A percentile compares a stretch with the other conserved stretches of the same genome.
phyloP scores from a whole-genome alignment of 306 rosid species.

The Quercus gilva region DNA sequence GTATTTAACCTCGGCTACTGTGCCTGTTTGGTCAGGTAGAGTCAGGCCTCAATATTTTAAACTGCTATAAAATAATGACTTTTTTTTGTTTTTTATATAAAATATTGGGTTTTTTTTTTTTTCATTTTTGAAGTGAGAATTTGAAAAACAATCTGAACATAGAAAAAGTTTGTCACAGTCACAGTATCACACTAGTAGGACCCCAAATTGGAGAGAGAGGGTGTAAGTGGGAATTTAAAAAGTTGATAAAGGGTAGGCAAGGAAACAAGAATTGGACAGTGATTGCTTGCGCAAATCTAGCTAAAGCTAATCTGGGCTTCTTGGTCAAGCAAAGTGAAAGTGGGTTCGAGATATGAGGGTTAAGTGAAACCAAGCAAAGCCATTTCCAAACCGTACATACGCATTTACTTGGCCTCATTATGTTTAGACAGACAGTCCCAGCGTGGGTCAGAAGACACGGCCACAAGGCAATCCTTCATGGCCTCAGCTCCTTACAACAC shows the following conservation, averaged over 20 bases:
- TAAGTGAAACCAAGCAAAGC: background rate
- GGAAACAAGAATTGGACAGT: conserved; percentile 47
- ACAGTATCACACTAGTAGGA: no score
- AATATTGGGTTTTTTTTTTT: background rate
- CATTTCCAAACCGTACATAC: conserved; percentile 30
- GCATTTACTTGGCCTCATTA: conserved; percentile 50
- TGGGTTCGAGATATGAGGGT: conserved; percentile 6
- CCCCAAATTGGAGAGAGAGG: background rate
- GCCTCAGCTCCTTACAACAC: conserved; percentile 15
- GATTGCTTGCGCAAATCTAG: conserved; percentile 92
- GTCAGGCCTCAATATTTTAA: conserved; percentile 10
- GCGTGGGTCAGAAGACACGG: conserved; percentile 20
- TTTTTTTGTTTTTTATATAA: background rate
- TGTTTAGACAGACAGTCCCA: conserved; percentile 33
- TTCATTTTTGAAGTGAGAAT: no score
- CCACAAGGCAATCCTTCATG: background rate
- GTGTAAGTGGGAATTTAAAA: conserved; percentile 27
- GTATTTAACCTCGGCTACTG: conserved; percentile 35
- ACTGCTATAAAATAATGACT: background rate
- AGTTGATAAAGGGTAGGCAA: conserved; percentile 30
- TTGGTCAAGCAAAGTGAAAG: conserved; percentile 29
- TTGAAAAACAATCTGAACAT: no score
- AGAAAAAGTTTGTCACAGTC: no score
- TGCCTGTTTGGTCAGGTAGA: conserved; percentile 42
- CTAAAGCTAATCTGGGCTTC: conserved; percentile 72